Evolutionary conservation across 257 asterid genomes (phyloP), one percentile per base, ranked within the genome.

Genomic region (Henckelia pumila): DNA sequence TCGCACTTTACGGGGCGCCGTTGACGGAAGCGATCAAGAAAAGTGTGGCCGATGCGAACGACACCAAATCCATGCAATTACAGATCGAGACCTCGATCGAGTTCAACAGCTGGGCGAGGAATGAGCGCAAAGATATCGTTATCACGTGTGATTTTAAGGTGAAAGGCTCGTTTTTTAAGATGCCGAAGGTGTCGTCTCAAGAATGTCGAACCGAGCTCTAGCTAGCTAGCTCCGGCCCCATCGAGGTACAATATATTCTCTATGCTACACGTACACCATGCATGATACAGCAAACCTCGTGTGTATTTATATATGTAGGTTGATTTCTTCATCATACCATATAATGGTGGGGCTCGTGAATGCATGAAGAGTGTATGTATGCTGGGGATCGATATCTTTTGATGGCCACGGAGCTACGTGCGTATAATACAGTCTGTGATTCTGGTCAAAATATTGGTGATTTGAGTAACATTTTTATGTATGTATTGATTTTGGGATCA

Each of bases 91-190:
- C 79, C 56, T 69, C 82, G 7, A 30, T 84, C 53, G 78, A 82
- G 78, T 69, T 84, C 49, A 75, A 40, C 29, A 81, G 85, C 57
- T 82, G 82, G 91, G 29, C 50, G n/a, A 76, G 72, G 65, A 66
- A 40, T 1, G 72, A 75, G 61, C 58, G 59, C 5, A 71, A 67
- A 72, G 63, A 74, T 19, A 0, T 79, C 59, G 71, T 3, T 1
- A 67, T 88, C 9, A 65, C 74, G 1, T 90, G 97, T 73, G 76
- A 82, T 63, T 71, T 88, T 29, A 67, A 72, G 74, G 88, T 86
- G 63, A 37, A 22, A 19, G 72, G 77, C 67, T 75, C 79, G 0
- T 50, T 84, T 55, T 17, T 56, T 64, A 68, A 64, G 61, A 69
- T 66, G 8, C 52, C 77, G 6, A 73, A 79, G 73, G 70, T 85